A percentile compares a stretch with the other conserved stretches of the same genome.
phyloP scores from a whole-genome alignment of 2,329 filamentous ascomycete species.

The Paecilomyces niveus region DNA sequence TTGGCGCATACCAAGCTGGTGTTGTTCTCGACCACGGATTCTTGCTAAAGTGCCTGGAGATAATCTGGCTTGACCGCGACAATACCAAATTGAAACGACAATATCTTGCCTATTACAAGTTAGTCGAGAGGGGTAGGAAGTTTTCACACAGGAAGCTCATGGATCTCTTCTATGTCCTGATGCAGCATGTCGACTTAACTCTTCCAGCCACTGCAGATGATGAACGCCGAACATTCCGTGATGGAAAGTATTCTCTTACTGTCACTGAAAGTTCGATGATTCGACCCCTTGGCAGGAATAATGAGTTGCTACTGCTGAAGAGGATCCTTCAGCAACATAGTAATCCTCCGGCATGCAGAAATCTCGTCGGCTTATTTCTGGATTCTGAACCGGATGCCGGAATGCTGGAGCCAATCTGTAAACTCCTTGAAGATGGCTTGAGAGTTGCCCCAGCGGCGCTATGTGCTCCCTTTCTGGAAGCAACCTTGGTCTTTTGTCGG shows the following conservation, averaged over 20 bases:
- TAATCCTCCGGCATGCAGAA: slow-evolving; percentile 44
- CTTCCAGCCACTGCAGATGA: slow-evolving; percentile 19
- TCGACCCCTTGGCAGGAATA: slow-evolving; percentile 23
- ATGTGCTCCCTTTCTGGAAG: slow-evolving; percentile 52
- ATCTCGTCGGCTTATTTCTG: slow-evolving; percentile 54
- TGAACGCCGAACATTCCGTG: slow-evolving; percentile 13
- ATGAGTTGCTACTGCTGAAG: slow-evolving; percentile 41
- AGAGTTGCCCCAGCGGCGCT: slow-evolving; percentile 43
- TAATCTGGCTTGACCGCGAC: slow-evolving; percentile 54
- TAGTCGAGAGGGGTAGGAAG: slow-evolving; percentile 41
- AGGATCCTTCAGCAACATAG: slow-evolving; percentile 60
- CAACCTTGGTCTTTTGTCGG: slow-evolving; percentile 48
- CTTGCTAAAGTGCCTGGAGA: slow-evolving; percentile 51
- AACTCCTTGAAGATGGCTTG: slow-evolving; percentile 49
- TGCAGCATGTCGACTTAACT: slow-evolving; percentile 32
- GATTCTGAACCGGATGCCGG: slow-evolving; percentile 47
- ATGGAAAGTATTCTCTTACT: slow-evolving; percentile 28
- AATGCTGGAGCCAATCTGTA: slow-evolving; percentile 39
- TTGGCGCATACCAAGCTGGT: slow-evolving; percentile 54
- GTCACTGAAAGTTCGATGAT: slow-evolving; percentile 26
- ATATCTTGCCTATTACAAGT: slow-evolving; percentile 40
- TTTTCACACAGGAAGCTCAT: slow-evolving; percentile 38
- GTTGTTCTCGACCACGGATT: slow-evolving; percentile 56
- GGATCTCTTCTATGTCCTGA: slow-evolving; percentile 33
- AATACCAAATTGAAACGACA: slow-evolving; percentile 44